Base-by-base conservation (phyloP, 2,329 filamentous ascomycete genomes). In the Diaporthe ilicicola region DNA sequence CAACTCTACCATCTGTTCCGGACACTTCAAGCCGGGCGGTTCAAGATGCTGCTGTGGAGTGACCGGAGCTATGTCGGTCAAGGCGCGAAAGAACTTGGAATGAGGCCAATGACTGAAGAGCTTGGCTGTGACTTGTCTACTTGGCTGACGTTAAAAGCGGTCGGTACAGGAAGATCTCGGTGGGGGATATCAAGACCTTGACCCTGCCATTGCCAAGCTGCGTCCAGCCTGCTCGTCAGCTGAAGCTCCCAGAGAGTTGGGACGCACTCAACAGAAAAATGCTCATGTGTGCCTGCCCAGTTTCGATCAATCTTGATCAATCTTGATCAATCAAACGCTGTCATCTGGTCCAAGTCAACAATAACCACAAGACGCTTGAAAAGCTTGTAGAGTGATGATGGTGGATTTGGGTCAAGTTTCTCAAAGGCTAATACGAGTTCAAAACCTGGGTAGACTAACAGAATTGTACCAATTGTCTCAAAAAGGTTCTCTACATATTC, bases 121-220 rank as follows among this genome's bases (percentile, higher is more conserved):
- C 59, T 50, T 37, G 59, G 42, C 44, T 13, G 24, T 50, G 13
- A 34, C 44, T 22, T 62, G 42, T 34, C 32, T 9, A 34, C 56
- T 34, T 46, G 19, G 15, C 19, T 4, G 10, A 62, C 13, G 19
- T 17, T 9, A 13, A 48, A 17, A 19, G 32, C 8, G 13, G 27
- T 22, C 8, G 27, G 34, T 12, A 19, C 24, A 34, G 42, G 8
- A 39, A 7, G 29, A 34, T 17, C 2, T 17, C 19, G 32, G 42
- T 24, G 13, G 42, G 6, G 39, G 37, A 19, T 12, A 22, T 32
- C 1, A 19, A n/a, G 27, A 7, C 59, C 59, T 64, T 64, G 59
- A 50, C 59, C 59, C 59, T 64, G 59, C 29, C 9, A 4, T 6
- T 37, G 59, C 59, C 59, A 64, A 64, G 44, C 42, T 48, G 59